phyloP scores from a whole-genome alignment of 768 basidiomycete species.

The Termitomyces sp. region DNA sequence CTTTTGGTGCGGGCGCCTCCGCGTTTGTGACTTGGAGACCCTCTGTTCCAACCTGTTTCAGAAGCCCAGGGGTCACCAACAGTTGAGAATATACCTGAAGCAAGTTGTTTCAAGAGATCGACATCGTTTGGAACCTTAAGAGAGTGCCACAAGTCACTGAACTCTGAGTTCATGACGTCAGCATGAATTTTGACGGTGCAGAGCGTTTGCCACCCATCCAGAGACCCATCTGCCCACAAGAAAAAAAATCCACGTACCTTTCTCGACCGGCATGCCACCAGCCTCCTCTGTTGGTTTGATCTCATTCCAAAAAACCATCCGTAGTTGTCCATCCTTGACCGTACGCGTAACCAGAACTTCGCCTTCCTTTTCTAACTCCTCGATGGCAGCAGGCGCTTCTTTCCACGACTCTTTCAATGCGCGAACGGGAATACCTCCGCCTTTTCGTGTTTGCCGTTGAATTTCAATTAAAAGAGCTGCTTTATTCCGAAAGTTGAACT shows the following conservation, averaged over 20 bases:
- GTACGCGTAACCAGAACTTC: constrained; percentile 88
- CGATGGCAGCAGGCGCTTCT: constrained; percentile 77
- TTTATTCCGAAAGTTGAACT: constrained; percentile 83
- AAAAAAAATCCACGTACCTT: constrained; percentile 45
- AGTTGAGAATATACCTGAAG: constrained; percentile 48
- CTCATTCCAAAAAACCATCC: constrained; percentile 91
- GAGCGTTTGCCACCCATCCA: constrained; percentile 6
- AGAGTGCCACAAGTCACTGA: constrained; percentile 82
- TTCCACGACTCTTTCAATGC: constrained; percentile 90
- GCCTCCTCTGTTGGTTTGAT: constrained; percentile 72
- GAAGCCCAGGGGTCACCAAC: constrained; percentile 2
- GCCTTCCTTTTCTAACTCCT: constrained; percentile 87
- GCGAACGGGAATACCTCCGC: constrained; percentile 81
- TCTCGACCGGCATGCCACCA: constrained; percentile 71
- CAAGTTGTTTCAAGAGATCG: constrained; percentile 74
- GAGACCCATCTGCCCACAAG: not conserved
- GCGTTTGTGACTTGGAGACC: constrained; percentile 79
- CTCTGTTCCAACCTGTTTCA: constrained; percentile 39
- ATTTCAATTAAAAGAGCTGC: constrained; percentile 82
- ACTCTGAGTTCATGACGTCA: constrained; percentile 51
- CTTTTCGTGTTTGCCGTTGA: constrained; percentile 78
- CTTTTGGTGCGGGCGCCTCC: constrained; percentile 53
- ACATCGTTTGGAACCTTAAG: constrained; percentile 84
- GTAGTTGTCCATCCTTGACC: constrained; percentile 74
- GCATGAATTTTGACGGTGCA: constrained; percentile 1